These are phyloP conservation scores for Pilasporangium apinafurcum DNA, from an alignment of 352 stramenopile species.

Conservation along the genomic window DNA sequence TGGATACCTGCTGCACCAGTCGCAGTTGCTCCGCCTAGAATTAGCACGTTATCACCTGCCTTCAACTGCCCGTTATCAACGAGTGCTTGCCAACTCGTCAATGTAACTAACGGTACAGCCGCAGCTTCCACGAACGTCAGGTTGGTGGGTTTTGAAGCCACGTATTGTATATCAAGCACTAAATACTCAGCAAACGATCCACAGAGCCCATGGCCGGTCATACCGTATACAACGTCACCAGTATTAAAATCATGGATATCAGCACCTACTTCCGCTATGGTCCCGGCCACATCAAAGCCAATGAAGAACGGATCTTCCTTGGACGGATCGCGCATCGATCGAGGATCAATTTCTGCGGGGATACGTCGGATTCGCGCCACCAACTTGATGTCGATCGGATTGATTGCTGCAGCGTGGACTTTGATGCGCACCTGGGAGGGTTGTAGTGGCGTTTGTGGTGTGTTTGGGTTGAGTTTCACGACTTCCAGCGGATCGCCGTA, in stretches of 20 bases:
- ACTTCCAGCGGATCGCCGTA: conserved; percentile 18
- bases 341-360: conserved; percentile 1
- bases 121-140: conserved; percentile 19
- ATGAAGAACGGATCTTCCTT: conserved; percentile 18
- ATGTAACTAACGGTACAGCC: conserved; percentile 7
- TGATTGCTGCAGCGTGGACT: conserved; percentile 21
- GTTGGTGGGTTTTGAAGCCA: conserved; percentile 18
- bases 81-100: conserved; percentile 20
- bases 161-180: conserved; percentile 2
- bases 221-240: conserved; percentile 43
- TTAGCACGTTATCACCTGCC: conserved; percentile 18
- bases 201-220: not conserved
- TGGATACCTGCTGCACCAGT: conserved; percentile 37
- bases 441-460: conserved; percentile 8
- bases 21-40: conserved; percentile 36
- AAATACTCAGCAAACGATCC: conserved; percentile 10
- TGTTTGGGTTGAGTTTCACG: conserved; percentile 14
- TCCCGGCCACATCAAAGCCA: conserved; percentile 54
- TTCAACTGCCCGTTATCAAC: conserved; percentile 8
- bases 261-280: conserved; percentile 42
- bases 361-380: conserved; percentile 5
- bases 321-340: conserved; percentile 15
- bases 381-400: conserved; percentile 22
- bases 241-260: conserved; percentile 25
- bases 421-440: conserved; percentile 20